Percentiles rank a stretch among this genome's conserved stretches.
These are phyloP conservation scores for Kazachstania taianensis DNA, from an alignment of 805 yeast genomes.

Conservation along the genomic window DNA sequence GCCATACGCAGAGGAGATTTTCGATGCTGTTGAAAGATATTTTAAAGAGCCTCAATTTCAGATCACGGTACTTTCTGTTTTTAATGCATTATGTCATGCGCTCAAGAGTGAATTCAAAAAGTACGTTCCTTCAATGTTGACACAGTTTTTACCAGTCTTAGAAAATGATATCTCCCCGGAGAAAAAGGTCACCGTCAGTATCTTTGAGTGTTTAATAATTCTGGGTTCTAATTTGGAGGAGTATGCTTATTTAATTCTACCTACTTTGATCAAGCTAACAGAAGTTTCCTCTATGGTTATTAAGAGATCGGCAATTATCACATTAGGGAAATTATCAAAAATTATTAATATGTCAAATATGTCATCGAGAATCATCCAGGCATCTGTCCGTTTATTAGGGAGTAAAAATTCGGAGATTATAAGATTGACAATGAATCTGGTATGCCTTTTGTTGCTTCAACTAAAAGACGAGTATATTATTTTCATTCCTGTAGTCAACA, in stretches of 20 bases:
- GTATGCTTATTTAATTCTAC: conserved; percentile 70
- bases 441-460: conserved; percentile 61
- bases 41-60: conserved; percentile 53
- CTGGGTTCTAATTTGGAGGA: conserved; percentile 83
- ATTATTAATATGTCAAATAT: conserved; percentile 63
- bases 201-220: conserved; percentile 68
- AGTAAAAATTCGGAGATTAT: conserved; percentile 44
- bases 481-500: conserved; percentile 69
- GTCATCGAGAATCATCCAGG: conserved; percentile 81
- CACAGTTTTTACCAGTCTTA: conserved; percentile 59
- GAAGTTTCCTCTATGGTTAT: conserved; percentile 51
- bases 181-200: conserved; percentile 51
- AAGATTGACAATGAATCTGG: conserved; percentile 57
- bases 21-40: conserved; percentile 58
- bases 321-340: conserved; percentile 67
- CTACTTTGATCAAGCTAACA: conserved; percentile 66
- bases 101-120: conserved; percentile 85
- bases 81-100: conserved; percentile 73
- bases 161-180: conserved; percentile 56
- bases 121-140: conserved; percentile 63
- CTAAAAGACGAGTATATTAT: conserved; percentile 73
- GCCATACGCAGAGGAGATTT: conserved; percentile 64
- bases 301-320: conserved; percentile 61
- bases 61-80: conserved; percentile 60
- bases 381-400: conserved; percentile 56